Evolutionary conservation across 2,329 filamentous ascomycete species (phyloP), one percentile per base, ranked within the genome.

Genomic region (Fonsecaea pugnacius): DNA sequence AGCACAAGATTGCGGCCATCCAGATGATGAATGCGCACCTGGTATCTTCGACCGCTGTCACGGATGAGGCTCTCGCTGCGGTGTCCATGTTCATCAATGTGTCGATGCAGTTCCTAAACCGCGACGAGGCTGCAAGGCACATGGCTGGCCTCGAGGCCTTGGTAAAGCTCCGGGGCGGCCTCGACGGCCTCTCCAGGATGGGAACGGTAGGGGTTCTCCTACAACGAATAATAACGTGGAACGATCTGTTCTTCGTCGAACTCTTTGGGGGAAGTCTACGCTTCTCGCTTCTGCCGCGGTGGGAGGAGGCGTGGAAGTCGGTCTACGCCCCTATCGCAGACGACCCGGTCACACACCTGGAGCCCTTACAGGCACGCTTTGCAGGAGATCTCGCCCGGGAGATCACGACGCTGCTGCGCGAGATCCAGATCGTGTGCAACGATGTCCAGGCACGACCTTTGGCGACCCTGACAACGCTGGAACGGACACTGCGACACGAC

Each of bases 181-280:
- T 63, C 40, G 43, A 40, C 7, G 24, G 16, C 33, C 60, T 63
- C 24, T 53, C 60, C 14, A 9, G 46, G n/a, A 43, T 63, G 33
- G 60, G 60, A 12, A 27, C 27, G 40, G 46, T 63, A 3, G 60
- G 60, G 1, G 27, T 58, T 9, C 54, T 63, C 14, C 30, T 63
- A 32, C 60, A 63, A 30, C 60, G 60, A 9, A 53, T 63, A 32
- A 63, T 63, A n/a, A 63, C 38, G 43, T 57, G 60, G 54, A 63
- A 57, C 21, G 54, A 58, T 32, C 43, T 63, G 7, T 58, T 63
- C 46, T 63, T 52, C 30, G 60, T 58, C 5, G 60, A 63, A 36
- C 60, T 63, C 16, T 63, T 58, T 35, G 60, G 60, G 3, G 60
- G 54, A 8, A 35, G n/a, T 43, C 33, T 63, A 7, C 60, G 53